Base-by-base conservation (phyloP, 1,139 yeast genomes). In the Tardiomyces blankii region DNA sequence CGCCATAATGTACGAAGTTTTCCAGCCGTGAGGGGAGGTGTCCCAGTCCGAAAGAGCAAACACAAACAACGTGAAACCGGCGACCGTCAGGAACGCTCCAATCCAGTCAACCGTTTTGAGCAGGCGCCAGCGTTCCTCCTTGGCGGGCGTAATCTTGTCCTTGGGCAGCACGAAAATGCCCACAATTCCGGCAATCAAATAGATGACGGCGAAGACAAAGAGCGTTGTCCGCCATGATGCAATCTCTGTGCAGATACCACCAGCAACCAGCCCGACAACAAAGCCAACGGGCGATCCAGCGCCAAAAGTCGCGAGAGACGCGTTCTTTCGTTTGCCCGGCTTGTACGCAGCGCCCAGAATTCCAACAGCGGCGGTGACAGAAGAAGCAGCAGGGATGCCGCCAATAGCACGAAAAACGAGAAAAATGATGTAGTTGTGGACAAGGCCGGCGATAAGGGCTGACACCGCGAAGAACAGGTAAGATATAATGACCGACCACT, bases 211-310 rank as follows among this genome's bases (percentile, higher is more conserved):
- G 9, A 67, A 50, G 46, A 71, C 70, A 46, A 51, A 71, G 32
- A 71, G 66, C 23, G 61, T 61, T 0, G 73, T 57, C 45, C 70
- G 55, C 74, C 75, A 72, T 41, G 56, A 57, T 14, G 70, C 51
- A 14, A 64, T 54, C 43, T 65, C 57, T 13, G 60, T 51, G 51
- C 72, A 66, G 19, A 72, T 64, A 42, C 74, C 76, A 12, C 73
- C 73, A 21, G 64, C 51, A 25, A 72, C 52, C 28, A 62, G 59
- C 0, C 75, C 75, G 14, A 57, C 46, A 1, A 70, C 67, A 44
- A 66, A 67, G 18, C 76, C 76, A 7, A 69, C 52, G 1, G 76
- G 76, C 1, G 75, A 73, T 1, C 75, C 75, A 1, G 70, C 70
- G 2, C 71, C 57, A 50, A 70, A 70, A 18, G 67, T 59, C 27